Evolutionary conservation across 805 yeast genomes (phyloP), one percentile per base, ranked within the genome.

Genomic region (Lipomyces sp.): DNA sequence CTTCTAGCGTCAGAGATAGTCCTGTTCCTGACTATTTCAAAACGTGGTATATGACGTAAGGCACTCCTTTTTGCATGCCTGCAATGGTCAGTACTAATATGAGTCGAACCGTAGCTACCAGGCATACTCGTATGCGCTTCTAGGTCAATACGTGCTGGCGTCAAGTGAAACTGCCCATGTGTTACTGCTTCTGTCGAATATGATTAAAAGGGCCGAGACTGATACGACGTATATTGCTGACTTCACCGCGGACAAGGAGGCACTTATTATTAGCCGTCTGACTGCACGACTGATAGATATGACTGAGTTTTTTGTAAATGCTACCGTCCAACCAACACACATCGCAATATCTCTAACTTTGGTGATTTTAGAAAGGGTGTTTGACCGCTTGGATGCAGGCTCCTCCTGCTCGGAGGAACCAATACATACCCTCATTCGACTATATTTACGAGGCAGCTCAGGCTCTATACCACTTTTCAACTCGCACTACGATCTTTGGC

Each of bases 1-100:
- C 39, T 21, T 22, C 40, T 2, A 35, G 28, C 10, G 28, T 51
- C n/a, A 32, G 44, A n/a, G 50, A 51, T 26, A 24, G 45, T 24
- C 36, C 32, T 8, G 42, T 47, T 10, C 55, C 55, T 11, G 55
- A 51, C 29, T 51, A 51, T 21, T 51, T 43, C 26, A 51, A 51
- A 21, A 18, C 39, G 26, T 38, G 46, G 37, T 46, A 51, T 26
- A 45, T 51, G 51, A 33, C 38, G 29, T 46, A 42, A 22, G 45
- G n/a, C 10, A 13, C 13, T 1, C 10, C 13, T 21, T 22, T 8
- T 18, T 29, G 24, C 14, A 18, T 42, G n/a, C n/a, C n/a, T 10
- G 10, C 29, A 26, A 26, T 26, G 29, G 10, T 26, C 29, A 7
- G 6, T 26, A 26, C 10, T 10, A 10, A 7, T 6, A 6, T 26